Percentiles rank a stretch among this genome's conserved stretches.
These are phyloP conservation scores for Rhodotorula sp. DNA, from an alignment of 1,284 basidiomycete species.

Conservation along the genomic window DNA sequence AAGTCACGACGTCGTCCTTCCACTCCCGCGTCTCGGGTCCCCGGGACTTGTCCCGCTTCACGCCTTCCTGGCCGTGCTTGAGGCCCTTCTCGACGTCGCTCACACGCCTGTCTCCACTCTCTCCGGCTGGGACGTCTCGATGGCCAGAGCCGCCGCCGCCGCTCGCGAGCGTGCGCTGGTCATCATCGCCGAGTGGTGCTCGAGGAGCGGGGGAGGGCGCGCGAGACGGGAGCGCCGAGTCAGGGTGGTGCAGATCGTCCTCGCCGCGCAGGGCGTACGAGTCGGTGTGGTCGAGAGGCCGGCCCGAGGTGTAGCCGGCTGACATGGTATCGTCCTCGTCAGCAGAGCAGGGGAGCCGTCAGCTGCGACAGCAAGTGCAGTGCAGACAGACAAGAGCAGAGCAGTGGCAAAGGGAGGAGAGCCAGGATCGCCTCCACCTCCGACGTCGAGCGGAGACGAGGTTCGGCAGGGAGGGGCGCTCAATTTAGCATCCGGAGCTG, in stretches of 20 bases:
- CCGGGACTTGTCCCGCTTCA: not conserved
- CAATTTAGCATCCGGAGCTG: too few relatives aligned
- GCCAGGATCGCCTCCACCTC: too few relatives aligned
- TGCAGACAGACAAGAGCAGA: too few relatives aligned
- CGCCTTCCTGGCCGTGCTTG: not conserved
- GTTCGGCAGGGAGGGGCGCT: too few relatives aligned
- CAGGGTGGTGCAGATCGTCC: not conserved
- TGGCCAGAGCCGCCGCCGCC: not conserved
- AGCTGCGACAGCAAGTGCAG: too few relatives aligned
- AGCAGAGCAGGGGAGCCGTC: too few relatives aligned
- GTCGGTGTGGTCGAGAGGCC: constrained; percentile 1
- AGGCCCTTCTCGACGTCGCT: not conserved
- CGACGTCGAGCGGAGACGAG: too few relatives aligned
- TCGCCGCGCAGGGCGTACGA: constrained; percentile 3
- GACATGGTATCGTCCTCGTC: too few relatives aligned
- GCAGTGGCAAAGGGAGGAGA: too few relatives aligned
- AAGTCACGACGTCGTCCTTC: constrained; percentile 7
- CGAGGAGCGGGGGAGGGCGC: not conserved
- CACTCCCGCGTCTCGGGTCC: not conserved
- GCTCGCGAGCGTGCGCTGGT: not conserved
- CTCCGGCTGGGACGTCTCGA: too few relatives aligned
- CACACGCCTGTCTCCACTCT: too few relatives aligned
- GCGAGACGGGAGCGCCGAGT: not conserved
- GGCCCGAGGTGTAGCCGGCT: not conserved
- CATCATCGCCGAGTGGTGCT: not conserved